Evolutionary conservation across 495 filamentous ascomycete genomes (phyloP).

Genomic region (Pyronema domesticum): DNA sequence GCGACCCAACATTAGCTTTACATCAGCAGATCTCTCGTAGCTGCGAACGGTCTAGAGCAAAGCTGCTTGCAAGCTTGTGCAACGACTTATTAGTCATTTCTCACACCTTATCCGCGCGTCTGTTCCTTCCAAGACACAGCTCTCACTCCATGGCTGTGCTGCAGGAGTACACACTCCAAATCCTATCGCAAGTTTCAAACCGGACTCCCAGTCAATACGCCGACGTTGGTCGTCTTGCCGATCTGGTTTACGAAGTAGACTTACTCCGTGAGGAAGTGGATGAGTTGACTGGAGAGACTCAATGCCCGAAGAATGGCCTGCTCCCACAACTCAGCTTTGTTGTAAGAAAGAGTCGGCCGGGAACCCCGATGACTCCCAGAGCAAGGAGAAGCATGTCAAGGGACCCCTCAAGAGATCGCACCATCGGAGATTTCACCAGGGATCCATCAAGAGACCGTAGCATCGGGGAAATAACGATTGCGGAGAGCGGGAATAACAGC

Average conservation of each 20-base stretch:
- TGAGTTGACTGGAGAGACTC: constrained; percentile 21
- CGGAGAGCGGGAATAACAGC: no score
- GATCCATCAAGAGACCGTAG: no score
- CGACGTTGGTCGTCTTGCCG: constrained; percentile 17
- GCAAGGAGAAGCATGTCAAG: not conserved
- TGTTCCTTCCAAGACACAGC: constrained; percentile 23
- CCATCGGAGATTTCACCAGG: no score
- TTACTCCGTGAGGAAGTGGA: constrained; percentile 20
- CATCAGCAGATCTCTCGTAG: constrained; percentile 3
- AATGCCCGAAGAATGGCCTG: constrained; percentile 20
- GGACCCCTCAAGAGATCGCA: not conserved
- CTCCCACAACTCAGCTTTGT: constrained; percentile 20
- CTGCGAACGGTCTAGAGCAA: constrained; percentile 13
- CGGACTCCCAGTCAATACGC: constrained; percentile 5
- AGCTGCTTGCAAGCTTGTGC: constrained; percentile 18
- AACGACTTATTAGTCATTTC: constrained; percentile 24
- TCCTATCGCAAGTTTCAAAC: not conserved
- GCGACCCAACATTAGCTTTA: constrained; percentile 13
- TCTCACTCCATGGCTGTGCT: constrained; percentile 18
- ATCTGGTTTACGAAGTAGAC: constrained; percentile 20
- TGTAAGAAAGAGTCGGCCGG: constrained; percentile 6
- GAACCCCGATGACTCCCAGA: not conserved
- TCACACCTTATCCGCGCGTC: constrained; percentile 19
- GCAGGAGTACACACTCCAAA: constrained; percentile 17
- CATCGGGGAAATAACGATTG: no score